A percentile compares a stretch with the other conserved stretches of the same genome.
phyloP scores from a whole-genome alignment of 805 yeast species.

The Ogataea zsoltii region DNA sequence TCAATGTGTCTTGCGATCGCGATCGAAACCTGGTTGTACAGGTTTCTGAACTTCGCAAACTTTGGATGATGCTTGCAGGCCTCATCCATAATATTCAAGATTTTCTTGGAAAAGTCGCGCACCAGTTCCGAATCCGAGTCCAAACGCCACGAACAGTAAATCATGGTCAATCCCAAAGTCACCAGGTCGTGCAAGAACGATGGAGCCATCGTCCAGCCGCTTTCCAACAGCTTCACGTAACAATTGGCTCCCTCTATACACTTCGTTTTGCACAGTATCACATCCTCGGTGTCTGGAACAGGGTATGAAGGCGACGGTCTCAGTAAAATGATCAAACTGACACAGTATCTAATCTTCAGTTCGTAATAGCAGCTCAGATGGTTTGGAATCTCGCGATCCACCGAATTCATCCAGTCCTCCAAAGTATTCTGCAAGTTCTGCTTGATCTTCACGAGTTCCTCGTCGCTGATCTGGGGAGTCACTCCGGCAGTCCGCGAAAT shows the following conservation, averaged over 20 bases:
- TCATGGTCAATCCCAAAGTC: slow-evolving; percentile 24
- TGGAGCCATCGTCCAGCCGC: slow-evolving; percentile 22
- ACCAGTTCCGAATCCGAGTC: slow-evolving; percentile 19
- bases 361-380: slow-evolving; percentile 19
- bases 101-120: slow-evolving; percentile 15
- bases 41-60: slow-evolving; percentile 19
- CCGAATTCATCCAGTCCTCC: slow-evolving; percentile 22
- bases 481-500: slow-evolving; percentile 26
- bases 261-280: slow-evolving; percentile 18
- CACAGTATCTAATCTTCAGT: slow-evolving; percentile 22
- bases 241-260: slow-evolving; percentile 21
- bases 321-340: slow-evolving; percentile 21
- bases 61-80: slow-evolving; percentile 17
- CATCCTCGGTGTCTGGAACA: slow-evolving; percentile 18
- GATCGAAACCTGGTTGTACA: slow-evolving; percentile 20
- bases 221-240: slow-evolving; percentile 14
- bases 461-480: slow-evolving; percentile 20
- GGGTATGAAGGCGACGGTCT: slow-evolving; percentile 30
- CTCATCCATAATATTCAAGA: slow-evolving; percentile 18
- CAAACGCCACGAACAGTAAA: slow-evolving; percentile 28
- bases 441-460: slow-evolving; percentile 14
- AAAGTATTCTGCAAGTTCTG: slow-evolving; percentile 15
- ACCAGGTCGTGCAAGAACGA: slow-evolving; percentile 23
- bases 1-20: slow-evolving; percentile 22
- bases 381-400: slow-evolving; percentile 21